Evolutionary conservation across 306 rosid species (phyloP).

Genomic region (Cyamopsis tetragonoloba): DNA sequence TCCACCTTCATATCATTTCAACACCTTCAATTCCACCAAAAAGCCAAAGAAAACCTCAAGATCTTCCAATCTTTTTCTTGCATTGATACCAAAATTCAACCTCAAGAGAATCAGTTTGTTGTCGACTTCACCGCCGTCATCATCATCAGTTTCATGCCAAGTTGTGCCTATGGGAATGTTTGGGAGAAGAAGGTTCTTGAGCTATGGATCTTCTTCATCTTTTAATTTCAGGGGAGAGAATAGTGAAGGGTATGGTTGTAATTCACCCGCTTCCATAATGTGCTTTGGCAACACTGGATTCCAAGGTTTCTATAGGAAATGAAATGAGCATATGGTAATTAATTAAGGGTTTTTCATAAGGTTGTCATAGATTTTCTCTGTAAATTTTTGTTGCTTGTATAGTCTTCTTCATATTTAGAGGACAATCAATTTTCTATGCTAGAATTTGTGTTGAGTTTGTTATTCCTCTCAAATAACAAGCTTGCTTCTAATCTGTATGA

Average conservation of each 20-base stretch:
- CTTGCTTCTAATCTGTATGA: neutral
- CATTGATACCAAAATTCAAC: slow-evolving; percentile 36
- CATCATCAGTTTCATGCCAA: slow-evolving; percentile 27
- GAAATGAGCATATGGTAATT: neutral
- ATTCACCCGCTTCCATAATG: slow-evolving; percentile 48
- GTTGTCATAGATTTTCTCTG: slow-evolving; percentile 2
- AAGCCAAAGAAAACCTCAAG: slow-evolving; percentile 43
- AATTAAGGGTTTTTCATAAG: neutral
- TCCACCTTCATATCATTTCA: slow-evolving; percentile 63
- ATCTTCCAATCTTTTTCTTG: slow-evolving; percentile 34
- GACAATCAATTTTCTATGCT: neutral
- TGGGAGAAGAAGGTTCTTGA: slow-evolving; percentile 26
- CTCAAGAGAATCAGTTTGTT: slow-evolving; percentile 30
- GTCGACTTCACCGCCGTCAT: neutral
- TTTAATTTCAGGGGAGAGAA: slow-evolving; percentile 35
- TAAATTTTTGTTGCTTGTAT: neutral
- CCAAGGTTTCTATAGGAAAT: neutral
- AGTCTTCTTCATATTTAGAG: slow-evolving; percentile 11
- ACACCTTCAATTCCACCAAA: neutral
- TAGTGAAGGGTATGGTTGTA: slow-evolving; percentile 24
- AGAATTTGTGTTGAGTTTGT: slow-evolving; percentile 9
- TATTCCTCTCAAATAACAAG: neutral
- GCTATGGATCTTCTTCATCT: slow-evolving; percentile 48
- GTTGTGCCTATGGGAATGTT: neutral
- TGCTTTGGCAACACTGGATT: slow-evolving; percentile 40